Base-by-base conservation (phyloP, 1,284 basidiomycete species). In the Sanghuangporus weigelae region DNA sequence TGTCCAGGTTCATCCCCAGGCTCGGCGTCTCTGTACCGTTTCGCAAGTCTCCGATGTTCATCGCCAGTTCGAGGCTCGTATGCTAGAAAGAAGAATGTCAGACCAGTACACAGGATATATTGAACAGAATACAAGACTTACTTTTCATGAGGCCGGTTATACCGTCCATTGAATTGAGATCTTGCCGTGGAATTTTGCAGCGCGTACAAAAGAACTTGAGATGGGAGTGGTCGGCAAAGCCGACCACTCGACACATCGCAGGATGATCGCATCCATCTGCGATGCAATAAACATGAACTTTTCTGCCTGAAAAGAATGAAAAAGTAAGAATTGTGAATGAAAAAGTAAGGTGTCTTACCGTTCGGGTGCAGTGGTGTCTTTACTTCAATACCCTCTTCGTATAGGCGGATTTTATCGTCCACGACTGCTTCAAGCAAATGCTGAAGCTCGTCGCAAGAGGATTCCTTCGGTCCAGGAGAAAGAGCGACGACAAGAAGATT, bases 381-480 rank as follows among this genome's bases (percentile, higher is more conserved):
- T 11, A 62, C 40, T 2, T 14, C 19, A 3, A 62, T 49, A 16
- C 61, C 60, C 26, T 62, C 61, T n/a, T 57, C 21, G 54, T 54
- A 57, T n/a, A 62, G 54, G 2, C 40, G 3, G 4, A 48, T 2
- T 35, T 39, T 48, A 10, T 62, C 54, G 31, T 62, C 61, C 4
- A 62, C 55, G 23, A 57, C 53, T 19, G 44, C 53, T 26, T 62
- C 40, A 38, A 62, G 38, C 14, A 62, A 4, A 4, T 62, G 44
- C 16, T 67, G 64, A 8, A 67, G 60, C 48, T 68, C 53, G 12
- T 67, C 55, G 31, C 49, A 44, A 10, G 55, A 60, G 0, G 62
- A 56, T 44, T 68, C 68, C 12, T 55, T 42, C 3, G 68, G 67
- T 8, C 68, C 67, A 10, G 68, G 66, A 0, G 57, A 64, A 0